phyloP scores from a whole-genome alignment of 106 monocot genomes.

The Platanthera guangdongensis region DNA sequence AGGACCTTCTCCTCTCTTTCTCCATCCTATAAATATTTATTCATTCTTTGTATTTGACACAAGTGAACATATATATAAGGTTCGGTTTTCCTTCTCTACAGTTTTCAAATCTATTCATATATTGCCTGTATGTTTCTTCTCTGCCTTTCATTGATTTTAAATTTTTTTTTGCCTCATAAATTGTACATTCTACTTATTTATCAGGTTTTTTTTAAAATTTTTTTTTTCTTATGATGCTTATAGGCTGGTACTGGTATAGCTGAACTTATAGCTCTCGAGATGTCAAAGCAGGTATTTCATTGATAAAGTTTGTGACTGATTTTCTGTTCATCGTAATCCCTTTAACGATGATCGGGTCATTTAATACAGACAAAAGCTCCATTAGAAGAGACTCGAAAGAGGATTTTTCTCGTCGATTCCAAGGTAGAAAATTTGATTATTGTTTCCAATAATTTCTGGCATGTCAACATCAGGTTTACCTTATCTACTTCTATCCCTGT shows the following conservation, averaged over 20 bases:
- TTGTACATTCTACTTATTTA: not conserved
- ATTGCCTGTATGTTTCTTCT: not conserved
- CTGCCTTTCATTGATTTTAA: not conserved
- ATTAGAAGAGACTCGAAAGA: constrained; percentile 78
- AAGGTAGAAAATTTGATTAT: constrained; percentile 39
- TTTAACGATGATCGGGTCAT: not conserved
- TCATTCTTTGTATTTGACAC: too few relatives aligned
- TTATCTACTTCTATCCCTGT: not conserved
- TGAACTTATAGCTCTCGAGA: constrained; percentile 76
- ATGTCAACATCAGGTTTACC: not conserved
- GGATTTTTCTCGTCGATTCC: constrained; percentile 96
- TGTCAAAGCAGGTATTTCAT: constrained; percentile 56
- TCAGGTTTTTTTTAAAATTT: not conserved
- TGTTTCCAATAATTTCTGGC: not conserved
- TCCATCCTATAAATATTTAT: too few relatives aligned
- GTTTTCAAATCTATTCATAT: not conserved
- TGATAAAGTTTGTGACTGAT: not conserved
- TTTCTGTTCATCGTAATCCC: not conserved
- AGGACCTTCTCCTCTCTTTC: too few relatives aligned
- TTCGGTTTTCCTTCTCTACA: too few relatives aligned
- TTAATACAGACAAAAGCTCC: constrained; percentile 48
- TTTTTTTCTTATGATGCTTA: not conserved
- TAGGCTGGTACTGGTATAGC: constrained; percentile 90
- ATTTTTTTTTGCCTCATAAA: not conserved
- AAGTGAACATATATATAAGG: too few relatives aligned